Evolutionary conservation across 2,329 filamentous ascomycete genomes (phyloP).

Genomic region (Hypoxylon sp.): DNA sequence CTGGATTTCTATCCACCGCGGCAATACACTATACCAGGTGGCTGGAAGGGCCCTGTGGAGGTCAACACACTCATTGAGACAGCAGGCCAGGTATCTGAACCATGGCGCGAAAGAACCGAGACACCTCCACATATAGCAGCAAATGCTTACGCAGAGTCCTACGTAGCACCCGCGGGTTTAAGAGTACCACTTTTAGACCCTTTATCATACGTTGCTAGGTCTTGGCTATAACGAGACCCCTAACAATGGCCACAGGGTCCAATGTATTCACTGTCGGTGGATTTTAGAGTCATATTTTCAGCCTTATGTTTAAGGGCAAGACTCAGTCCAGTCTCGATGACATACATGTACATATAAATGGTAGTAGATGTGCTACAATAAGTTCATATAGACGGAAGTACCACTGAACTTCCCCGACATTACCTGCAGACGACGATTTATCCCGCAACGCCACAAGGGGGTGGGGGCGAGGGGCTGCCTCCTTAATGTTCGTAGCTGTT

Average conservation of each 20-base stretch:
- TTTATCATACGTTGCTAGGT: neutral
- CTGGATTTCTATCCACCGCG: conserved; percentile 10
- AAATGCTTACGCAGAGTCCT: conserved; percentile 20
- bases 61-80: conserved; percentile 24
- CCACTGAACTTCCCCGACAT: conserved; percentile 31
- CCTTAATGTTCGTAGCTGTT: conserved; percentile 10
- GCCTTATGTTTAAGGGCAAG: conserved; percentile 9
- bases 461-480: conserved; percentile 32
- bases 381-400: conserved; percentile 31
- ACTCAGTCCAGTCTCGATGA: conserved; percentile 21
- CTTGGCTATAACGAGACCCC: neutral
- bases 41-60: conserved; percentile 8
- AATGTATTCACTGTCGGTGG: conserved; percentile 28
- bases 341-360: conserved; percentile 20
- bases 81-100: conserved; percentile 29
- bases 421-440: conserved; percentile 33
- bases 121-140: conserved; percentile 23
- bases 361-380: conserved; percentile 18
- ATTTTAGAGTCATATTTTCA: conserved; percentile 24
- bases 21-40: conserved; percentile 9
- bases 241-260: conserved; percentile 16
- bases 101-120: conserved; percentile 37
- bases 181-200: conserved; percentile 23
- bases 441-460: conserved; percentile 33
- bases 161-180: conserved; percentile 27